phyloP scores from a whole-genome alignment of 2,329 filamentous ascomycete species.

The Fusarium verrucosum region DNA sequence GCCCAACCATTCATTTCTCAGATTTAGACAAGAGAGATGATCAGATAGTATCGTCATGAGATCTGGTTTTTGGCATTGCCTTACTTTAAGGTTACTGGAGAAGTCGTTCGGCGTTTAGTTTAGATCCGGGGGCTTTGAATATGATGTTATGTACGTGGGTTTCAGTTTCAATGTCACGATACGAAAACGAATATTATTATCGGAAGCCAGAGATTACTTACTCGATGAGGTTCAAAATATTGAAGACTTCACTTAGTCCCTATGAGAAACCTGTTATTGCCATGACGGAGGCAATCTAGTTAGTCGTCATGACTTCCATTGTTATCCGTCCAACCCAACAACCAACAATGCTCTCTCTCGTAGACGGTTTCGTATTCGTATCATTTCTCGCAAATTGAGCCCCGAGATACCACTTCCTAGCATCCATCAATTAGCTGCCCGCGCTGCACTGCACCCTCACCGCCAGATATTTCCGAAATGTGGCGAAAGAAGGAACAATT shows the following conservation, averaged over 20 bases:
- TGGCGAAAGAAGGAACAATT: conserved; percentile 1
- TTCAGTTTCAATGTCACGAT: neutral
- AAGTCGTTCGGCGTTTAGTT: neutral
- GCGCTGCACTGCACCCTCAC: conserved; percentile 38
- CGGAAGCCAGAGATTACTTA: neutral
- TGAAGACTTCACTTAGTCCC: neutral
- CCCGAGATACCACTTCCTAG: conserved; percentile 26
- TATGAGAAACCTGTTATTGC: neutral
- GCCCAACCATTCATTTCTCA: neutral
- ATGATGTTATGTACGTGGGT: neutral
- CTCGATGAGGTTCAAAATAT: neutral
- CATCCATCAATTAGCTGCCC: conserved; percentile 18
- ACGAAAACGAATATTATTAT: conserved; percentile 3
- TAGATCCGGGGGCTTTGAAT: neutral
- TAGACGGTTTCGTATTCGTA: conserved; percentile 49
- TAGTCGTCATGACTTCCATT: neutral
- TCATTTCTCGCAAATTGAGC: conserved; percentile 30
- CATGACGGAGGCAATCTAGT: neutral
- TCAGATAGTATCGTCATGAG: neutral
- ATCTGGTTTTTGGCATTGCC: neutral
- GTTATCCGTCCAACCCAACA: neutral
- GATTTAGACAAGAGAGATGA: neutral
- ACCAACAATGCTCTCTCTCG: conserved; percentile 13
- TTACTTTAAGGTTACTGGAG: neutral
- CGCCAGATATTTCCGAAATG: conserved; percentile 21